These are phyloP conservation scores for Dactylellina parvicollis DNA, from an alignment of 2,329 filamentous ascomycete genomes.

Conservation along the genomic window DNA sequence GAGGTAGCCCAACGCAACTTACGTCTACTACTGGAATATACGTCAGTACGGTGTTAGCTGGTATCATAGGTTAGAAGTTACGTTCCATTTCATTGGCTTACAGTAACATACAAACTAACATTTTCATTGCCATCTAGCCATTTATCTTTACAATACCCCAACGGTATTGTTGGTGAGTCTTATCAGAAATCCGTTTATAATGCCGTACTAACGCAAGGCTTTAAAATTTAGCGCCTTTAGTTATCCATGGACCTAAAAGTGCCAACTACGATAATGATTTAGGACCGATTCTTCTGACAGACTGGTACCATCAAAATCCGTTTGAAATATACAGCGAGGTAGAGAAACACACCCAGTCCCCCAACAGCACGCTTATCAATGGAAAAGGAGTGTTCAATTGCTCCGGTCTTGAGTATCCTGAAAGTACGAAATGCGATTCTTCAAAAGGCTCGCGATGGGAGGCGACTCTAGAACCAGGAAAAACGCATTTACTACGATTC, in stretches of 20 bases:
- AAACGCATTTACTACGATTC: conserved; percentile 60
- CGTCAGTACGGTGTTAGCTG: conserved; percentile 26
- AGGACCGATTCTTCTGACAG: conserved; percentile 69
- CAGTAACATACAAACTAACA: background rate
- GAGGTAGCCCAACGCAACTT: conserved; percentile 1
- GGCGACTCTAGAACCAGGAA: background rate
- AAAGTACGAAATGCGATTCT: too few relatives aligned
- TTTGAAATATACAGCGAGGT: conserved; percentile 56
- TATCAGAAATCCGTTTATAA: background rate
- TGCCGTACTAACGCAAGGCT: background rate
- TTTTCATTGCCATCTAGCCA: conserved; percentile 60
- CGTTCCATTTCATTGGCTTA: background rate
- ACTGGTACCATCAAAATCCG: conserved; percentile 70
- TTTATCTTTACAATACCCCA: conserved; percentile 66
- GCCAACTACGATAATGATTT: conserved; percentile 73
- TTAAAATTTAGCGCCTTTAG: conserved; percentile 62
- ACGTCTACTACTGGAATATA: conserved; percentile 16
- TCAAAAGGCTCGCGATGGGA: conserved; percentile 21
- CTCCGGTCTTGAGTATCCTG: conserved; percentile 9
- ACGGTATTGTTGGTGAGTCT: conserved; percentile 68
- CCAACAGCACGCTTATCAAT: conserved; percentile 34
- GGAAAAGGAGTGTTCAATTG: conserved; percentile 20
- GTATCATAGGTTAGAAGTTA: conserved; percentile 25
- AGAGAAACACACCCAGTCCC: conserved; percentile 57
- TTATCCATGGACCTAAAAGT: conserved; percentile 70